Evolutionary conservation across 805 yeast genomes (phyloP), one percentile per base, ranked within the genome.

Genomic region (Millerago galiae): DNA sequence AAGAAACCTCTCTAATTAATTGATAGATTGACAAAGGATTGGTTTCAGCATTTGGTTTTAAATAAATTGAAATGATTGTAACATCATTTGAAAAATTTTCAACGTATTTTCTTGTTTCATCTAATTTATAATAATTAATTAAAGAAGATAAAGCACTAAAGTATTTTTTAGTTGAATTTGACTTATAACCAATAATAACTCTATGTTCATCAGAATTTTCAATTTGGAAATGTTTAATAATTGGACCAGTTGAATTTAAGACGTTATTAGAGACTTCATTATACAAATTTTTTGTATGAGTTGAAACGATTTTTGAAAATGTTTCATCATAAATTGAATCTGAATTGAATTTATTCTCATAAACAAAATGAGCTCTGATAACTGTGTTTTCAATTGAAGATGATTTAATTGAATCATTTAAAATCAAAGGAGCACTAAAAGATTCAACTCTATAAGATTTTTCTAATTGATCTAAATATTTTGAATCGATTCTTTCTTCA

Each of bases 61-160:
- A 74, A 65, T 93, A 93, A 71, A 89, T 75, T 31, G 97, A 89
- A 55, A 89, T 77, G 41, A 91, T 75, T 18, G 96, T 82, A 49
- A 82, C 75, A 40, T 95, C 96, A 59, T 90, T 88, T 51, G 90
- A 72, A 61, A 91, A 93, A 61, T 90, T 93, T 64, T 91, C 99
- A 45, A 93, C 89, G 60, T 90, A 93, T 67, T 89, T 89, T 63
- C 96, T 79, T 39, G 93, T 80, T 46, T 90, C 79, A 36, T 78
- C 75, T 53, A 93, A 74, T 49, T 88, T 84, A 66, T 91, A 91
- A 71, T 88, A 93, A 61, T 83, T 83, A 55, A 90, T 90, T 61
- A 91, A 73, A 49, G 90, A 84, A 39, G 87, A 75, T 48, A 91
- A 72, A 16, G 97, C 95, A 29, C 95, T 79, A 63, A 82, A 87